Evolutionary conservation across 495 filamentous ascomycete species (phyloP).

Genomic region (Amorphotheca resinae): DNA sequence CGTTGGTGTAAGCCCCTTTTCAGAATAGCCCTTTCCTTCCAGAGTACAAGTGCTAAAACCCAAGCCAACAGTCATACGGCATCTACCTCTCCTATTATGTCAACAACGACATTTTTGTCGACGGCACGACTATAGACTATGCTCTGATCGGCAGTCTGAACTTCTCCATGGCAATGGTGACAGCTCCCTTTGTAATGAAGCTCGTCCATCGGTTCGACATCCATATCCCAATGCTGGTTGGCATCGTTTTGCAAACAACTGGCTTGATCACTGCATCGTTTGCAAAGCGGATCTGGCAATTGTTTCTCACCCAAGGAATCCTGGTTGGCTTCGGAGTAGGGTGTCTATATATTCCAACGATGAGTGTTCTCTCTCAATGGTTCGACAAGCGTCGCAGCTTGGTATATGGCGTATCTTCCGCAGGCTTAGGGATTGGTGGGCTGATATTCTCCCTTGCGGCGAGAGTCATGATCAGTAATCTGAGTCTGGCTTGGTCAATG

Average conservation of each 20-base stretch:
- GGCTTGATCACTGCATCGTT: constrained; percentile 20
- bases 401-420: constrained; percentile 50
- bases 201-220: not conserved
- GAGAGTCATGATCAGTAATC: constrained; percentile 34
- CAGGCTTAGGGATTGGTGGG: constrained; percentile 52
- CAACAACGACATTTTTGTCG: not conserved
- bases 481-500: constrained; percentile 28
- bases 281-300: constrained; percentile 45
- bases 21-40: not conserved
- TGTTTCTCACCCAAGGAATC: constrained; percentile 54
- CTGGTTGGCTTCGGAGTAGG: constrained; percentile 55
- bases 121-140: not conserved
- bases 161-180: not conserved
- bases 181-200: not conserved
- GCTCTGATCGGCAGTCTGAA: not conserved
- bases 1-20: not conserved
- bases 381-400: constrained; percentile 46
- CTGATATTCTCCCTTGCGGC: constrained; percentile 36
- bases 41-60: not conserved
- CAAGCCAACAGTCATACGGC: not conserved
- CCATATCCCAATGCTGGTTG: not conserved
- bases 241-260: not conserved
- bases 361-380: constrained; percentile 55
- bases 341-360: constrained; percentile 53
- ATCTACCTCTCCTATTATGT: not conserved